Evolutionary conservation across 306 rosid species (phyloP).

Genomic region (Vicia faba): DNA sequence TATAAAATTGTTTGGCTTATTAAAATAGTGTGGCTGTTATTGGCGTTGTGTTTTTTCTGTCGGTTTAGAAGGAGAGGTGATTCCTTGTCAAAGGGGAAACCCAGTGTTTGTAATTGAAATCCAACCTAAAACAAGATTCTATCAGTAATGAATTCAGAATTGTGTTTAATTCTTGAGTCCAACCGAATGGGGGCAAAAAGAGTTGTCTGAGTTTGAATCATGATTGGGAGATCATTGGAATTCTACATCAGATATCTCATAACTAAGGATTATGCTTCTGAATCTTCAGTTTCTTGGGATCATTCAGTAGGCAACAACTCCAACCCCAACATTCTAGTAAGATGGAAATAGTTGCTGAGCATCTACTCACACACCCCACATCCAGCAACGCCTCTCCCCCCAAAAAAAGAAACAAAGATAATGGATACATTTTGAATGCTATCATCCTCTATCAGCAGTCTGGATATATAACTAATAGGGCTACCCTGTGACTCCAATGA

Average conservation of each 20-base stretch:
- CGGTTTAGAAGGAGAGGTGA: neutral
- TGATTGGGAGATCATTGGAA: neutral
- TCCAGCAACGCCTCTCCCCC: neutral
- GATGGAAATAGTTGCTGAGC: neutral
- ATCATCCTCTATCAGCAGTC: neutral
- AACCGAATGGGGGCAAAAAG: neutral
- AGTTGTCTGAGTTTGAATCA: neutral
- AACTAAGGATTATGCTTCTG: neutral
- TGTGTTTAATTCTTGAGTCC: neutral
- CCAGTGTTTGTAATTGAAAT: too few species aligned
- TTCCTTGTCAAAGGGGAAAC: neutral
- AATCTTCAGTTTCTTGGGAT: neutral
- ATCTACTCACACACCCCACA: neutral
- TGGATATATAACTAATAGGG: neutral
- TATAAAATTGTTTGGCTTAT: too few species aligned
- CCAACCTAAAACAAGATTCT: too few species aligned
- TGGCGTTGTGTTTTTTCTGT: neutral
- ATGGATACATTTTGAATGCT: neutral
- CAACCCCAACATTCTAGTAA: neutral
- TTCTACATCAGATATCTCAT: neutral
- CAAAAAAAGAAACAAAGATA: neutral
- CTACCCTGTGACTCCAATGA: constrained; percentile 2
- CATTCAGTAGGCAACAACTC: neutral
- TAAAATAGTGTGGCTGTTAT: neutral
- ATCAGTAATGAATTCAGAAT: too few species aligned